Base-by-base conservation (phyloP, 139 green algal species). In the Microglena sp. region DNA sequence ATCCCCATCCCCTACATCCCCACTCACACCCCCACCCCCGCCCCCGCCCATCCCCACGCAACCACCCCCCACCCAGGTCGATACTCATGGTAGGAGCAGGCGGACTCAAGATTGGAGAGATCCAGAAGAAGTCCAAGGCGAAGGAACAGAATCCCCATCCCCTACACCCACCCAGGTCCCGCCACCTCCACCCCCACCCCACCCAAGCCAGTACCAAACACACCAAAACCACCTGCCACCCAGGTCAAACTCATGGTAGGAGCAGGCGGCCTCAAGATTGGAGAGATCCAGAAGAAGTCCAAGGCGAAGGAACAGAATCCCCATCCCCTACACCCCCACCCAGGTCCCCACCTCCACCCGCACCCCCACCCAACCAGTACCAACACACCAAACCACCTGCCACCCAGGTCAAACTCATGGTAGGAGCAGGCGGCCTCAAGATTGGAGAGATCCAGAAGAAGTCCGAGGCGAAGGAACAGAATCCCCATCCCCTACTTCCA, bases 221-320 rank as follows among this genome's bases (percentile, higher is more conserved):
- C n/a, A n/a, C n/a, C n/a, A n/a, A n/a, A n/a, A n/a, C n/a, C n/a
- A n/a, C n/a, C n/a, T n/a, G n/a, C n/a, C n/a, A n/a, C n/a, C n/a
- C 86, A 90, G 66, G 76, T 95, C 2, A 95, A 95, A 79, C 78
- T 89, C 45, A 66, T 96, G 59, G 75, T 96, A 8, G 89, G 89
- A 0, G 55, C 88, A 0, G 84, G 82, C 1, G 89, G 89, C 0
- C 75, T 82, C 55, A 89, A 81, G 43, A 95, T 96, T 73, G 84
- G 88, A 54, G 70, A 78, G 33, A 96, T 96, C 53, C 82, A 95
- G 69, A 68, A 72, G 21, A 89, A 87, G 71, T 78, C 68, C 61
- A 95, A 95, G 75, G 87, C 74, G 44, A 62, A 82, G 7, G 63
- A 94, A 22, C n/a, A n/a, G n/a, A n/a, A n/a, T n/a, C n/a, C n/a